Percentiles rank a stretch among this genome's conserved stretches.
Evolutionary conservation across 768 basidiomycete genomes (phyloP).

Genomic region (Mycena amicta): DNA sequence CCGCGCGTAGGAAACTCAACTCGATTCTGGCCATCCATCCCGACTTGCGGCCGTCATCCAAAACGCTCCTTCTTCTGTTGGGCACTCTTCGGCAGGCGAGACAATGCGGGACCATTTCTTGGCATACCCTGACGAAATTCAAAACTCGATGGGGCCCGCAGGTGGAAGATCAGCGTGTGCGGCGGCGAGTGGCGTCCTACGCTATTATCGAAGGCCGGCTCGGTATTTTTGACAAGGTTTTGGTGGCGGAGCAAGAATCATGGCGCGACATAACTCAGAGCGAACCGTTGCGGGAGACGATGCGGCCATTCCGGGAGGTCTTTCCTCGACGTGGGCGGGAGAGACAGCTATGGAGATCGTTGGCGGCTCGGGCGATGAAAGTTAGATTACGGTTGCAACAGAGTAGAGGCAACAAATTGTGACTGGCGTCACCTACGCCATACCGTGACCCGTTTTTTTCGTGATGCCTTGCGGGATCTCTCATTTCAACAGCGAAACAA

Average conservation of each 20-base stretch:
- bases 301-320: conserved; percentile 12
- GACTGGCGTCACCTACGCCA: conserved; percentile 5
- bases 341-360: conserved; percentile 13
- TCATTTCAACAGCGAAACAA: neutral
- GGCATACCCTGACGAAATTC: conserved; percentile 47
- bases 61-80: conserved; percentile 62
- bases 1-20: conserved; percentile 45
- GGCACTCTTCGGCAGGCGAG: conserved; percentile 48
- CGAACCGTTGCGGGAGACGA: neutral
- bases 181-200: conserved; percentile 57
- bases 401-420: conserved; percentile 1
- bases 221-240: conserved; percentile 46
- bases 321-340: conserved; percentile 15
- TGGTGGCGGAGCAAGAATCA: conserved; percentile 20
- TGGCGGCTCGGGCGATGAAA: conserved; percentile 13
- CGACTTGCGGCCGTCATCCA: conserved; percentile 55
- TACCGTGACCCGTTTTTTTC: conserved; percentile 1
- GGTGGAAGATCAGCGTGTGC: conserved; percentile 59
- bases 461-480: neutral
- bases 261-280: neutral
- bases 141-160: conserved; percentile 55
- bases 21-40: conserved; percentile 49
- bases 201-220: conserved; percentile 68
- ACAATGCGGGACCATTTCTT: conserved; percentile 57
- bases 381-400: conserved; percentile 13